Percentiles rank a stretch among this genome's conserved stretches.
phyloP scores from a whole-genome alignment of 495 filamentous ascomycete species.

The Lophiostoma macrostomum region DNA sequence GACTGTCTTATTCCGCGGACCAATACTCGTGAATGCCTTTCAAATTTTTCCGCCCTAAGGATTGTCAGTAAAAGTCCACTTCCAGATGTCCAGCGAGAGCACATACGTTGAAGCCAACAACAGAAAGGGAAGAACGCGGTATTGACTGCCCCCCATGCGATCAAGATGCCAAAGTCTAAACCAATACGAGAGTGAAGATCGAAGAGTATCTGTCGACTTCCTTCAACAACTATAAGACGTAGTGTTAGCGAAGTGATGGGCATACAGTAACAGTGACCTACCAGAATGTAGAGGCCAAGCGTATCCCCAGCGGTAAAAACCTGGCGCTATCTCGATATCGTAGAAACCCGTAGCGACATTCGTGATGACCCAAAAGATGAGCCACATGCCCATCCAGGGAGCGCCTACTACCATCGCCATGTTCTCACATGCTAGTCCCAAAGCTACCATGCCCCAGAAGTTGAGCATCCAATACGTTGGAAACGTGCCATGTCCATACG shows the following conservation, averaged over 20 bases:
- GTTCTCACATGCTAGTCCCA: slow-evolving; percentile 68
- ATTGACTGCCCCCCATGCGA: slow-evolving; percentile 58
- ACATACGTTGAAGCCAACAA: slow-evolving; percentile 51
- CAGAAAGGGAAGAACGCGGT: slow-evolving; percentile 59
- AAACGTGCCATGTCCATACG: slow-evolving; percentile 60
- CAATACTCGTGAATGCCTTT: slow-evolving; percentile 10
- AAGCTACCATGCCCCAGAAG: slow-evolving; percentile 62
- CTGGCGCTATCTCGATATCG: slow-evolving; percentile 55
- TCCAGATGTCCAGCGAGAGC: too few species aligned
- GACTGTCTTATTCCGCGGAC: not conserved
- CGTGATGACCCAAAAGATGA: slow-evolving; percentile 73
- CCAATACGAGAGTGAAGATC: slow-evolving; percentile 58
- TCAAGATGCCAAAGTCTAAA: slow-evolving; percentile 61
- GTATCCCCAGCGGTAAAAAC: slow-evolving; percentile 65
- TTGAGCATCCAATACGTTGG: slow-evolving; percentile 73
- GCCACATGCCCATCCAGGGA: slow-evolving; percentile 65
- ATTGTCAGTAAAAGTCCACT: not conserved
- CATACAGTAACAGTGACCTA: slow-evolving; percentile 30
- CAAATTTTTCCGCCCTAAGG: not conserved
- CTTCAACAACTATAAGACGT: slow-evolving; percentile 54
- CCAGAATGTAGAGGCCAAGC: slow-evolving; percentile 65
- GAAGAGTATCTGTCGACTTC: slow-evolving; percentile 60
- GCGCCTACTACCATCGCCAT: slow-evolving; percentile 64
- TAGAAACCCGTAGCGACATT: slow-evolving; percentile 66
- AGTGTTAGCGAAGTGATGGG: slow-evolving; percentile 1